These are phyloP conservation scores for Cladophialophora bantiana DNA, from an alignment of 2,329 filamentous ascomycete genomes.

Conservation along the genomic window DNA sequence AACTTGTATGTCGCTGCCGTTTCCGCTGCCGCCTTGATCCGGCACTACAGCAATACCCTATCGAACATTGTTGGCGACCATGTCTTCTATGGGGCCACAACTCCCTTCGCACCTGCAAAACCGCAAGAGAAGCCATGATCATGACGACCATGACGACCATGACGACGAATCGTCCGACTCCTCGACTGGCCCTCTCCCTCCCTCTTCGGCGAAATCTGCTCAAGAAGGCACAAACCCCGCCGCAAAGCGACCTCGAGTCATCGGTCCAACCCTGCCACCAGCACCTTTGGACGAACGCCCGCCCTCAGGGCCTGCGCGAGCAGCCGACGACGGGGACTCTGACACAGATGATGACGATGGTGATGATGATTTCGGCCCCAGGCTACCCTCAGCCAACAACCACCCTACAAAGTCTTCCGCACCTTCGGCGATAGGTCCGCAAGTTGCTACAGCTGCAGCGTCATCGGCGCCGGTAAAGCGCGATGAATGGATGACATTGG, in stretches of 20 bases:
- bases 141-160: conserved; percentile 43
- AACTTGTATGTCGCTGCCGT: too few relatives aligned
- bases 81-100: conserved; percentile 46
- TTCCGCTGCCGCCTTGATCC: neutral
- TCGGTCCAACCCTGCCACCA: conserved; percentile 64
- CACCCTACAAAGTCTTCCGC: conserved; percentile 36
- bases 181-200: conserved; percentile 31
- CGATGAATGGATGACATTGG: conserved; percentile 84
- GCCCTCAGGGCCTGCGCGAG: conserved; percentile 43
- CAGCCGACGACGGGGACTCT: conserved; percentile 39
- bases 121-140: conserved; percentile 45
- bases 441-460: conserved; percentile 45
- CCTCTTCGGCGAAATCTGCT: conserved; percentile 31
- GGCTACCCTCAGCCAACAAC: conserved; percentile 45
- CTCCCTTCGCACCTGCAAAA: conserved; percentile 48
- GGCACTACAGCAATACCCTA: neutral
- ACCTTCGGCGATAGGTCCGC: conserved; percentile 38
- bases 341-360: conserved; percentile 45
- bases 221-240: conserved; percentile 30
- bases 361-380: conserved; percentile 54
- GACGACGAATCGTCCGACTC: conserved; percentile 32
- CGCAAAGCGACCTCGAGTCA: conserved; percentile 59
- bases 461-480: conserved; percentile 60
- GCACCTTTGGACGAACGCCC: conserved; percentile 57
- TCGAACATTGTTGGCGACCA: conserved; percentile 15